Base-by-base conservation (phyloP, 192 early-diverging fungal species). In the Pecoramyces ruminantium region DNA sequence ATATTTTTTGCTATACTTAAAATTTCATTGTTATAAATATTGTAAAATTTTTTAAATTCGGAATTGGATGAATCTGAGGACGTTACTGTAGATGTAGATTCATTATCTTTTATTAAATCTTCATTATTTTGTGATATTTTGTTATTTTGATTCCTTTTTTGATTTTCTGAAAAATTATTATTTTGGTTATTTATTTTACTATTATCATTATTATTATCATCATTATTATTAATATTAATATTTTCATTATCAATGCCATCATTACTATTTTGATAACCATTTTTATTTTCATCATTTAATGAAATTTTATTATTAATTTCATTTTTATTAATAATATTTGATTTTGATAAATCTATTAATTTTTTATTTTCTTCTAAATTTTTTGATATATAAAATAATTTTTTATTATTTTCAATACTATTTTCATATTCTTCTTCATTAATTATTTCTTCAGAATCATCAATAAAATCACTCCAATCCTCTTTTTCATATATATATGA, bases 401-500 rank as follows among this genome's bases (percentile, higher is more conserved):
- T n/a, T n/a, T 28, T 30, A 6, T 17, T 79, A 29, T 25, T 9
- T 29, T 18, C 27, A 5, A 25, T 30, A 21, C 83, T 78, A 8
- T 83, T 78, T 77, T 85, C 81, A 11, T 2, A 27, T 27, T 80
- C 78, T 15, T 84, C 81, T 27, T 81, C 80, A 17, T 82, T 79
- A 29, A 28, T 25, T 38, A 78, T 42, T 81, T 81, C 80, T 25
- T 84, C 84, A 0, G 82, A 82, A 34, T 88, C 85, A 39, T 85
- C 82, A 77, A 87, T 86, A 84, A 88, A 89, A 27, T 88, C 86
- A 28, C 77, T 81, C 83, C 85, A 83, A 13, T 83, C 82, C 28
- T 88, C 86, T 51, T 51, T 38, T 51, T 78, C 34, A n/a, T n/a
- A 67, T 9, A n/a, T 67, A 67, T n/a, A 67, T 67, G 51, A 67